Evolutionary conservation across 768 basidiomycete genomes (phyloP).

Genomic region (Kwoniella dejecticola): DNA sequence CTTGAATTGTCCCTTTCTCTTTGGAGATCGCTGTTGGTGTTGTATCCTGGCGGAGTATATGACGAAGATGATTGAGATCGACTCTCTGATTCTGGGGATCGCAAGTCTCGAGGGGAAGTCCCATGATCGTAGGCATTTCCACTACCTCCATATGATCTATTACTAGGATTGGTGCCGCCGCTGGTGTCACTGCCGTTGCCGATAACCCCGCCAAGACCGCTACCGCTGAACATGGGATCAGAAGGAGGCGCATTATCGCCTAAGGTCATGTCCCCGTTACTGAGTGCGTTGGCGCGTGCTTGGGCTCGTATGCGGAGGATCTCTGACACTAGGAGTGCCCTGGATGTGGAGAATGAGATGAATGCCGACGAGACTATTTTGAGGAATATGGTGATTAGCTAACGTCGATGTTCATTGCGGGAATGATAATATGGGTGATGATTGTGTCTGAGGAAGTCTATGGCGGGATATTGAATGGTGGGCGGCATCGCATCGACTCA

Average conservation of each 20-base stretch:
- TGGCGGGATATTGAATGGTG: too few species aligned
- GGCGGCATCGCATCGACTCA: too few species aligned
- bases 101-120: constrained; percentile 9
- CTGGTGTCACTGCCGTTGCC: not conserved
- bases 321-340: constrained; percentile 19
- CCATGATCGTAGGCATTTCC: too few species aligned
- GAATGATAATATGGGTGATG: too few species aligned
- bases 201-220: too few species aligned
- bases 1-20: not conserved
- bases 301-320: constrained; percentile 16
- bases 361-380: constrained; percentile 32
- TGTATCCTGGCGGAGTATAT: constrained; percentile 7
- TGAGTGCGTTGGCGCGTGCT: constrained; percentile 8
- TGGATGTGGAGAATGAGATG: constrained; percentile 26
- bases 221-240: constrained; percentile 6
- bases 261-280: constrained; percentile 15
- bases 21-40: not conserved
- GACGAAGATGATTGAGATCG: not conserved
- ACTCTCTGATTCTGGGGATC: constrained; percentile 9
- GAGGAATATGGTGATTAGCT: not conserved
- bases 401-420: too few species aligned
- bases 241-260: constrained; percentile 13
- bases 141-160: not conserved
- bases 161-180: not conserved
- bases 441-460: too few species aligned